Evolutionary conservation across 306 rosid species (phyloP).

Genomic region (Pterocarpus santalinus): DNA sequence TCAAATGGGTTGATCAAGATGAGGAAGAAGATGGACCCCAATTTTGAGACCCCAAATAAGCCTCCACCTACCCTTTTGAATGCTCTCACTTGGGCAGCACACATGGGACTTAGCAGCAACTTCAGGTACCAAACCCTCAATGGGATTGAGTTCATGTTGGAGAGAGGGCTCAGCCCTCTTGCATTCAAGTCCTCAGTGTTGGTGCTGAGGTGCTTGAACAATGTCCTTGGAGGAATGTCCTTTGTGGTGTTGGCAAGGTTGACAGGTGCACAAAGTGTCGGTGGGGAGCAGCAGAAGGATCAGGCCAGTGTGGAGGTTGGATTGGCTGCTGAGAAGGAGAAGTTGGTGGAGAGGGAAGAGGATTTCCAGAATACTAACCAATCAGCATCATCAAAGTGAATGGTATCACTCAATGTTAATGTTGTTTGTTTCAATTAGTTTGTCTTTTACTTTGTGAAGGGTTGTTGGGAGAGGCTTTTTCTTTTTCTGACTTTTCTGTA

Average conservation of each 20-base stretch:
- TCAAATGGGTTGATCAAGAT: slow-evolving; percentile 84
- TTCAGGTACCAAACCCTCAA: slow-evolving; percentile 89
- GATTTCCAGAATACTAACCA: slow-evolving; percentile 44
- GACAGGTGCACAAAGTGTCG: slow-evolving; percentile 82
- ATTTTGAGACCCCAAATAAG: slow-evolving; percentile 86
- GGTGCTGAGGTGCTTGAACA: slow-evolving; percentile 80
- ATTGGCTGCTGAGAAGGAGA: slow-evolving; percentile 58
- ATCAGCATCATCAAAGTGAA: slow-evolving; percentile 69
- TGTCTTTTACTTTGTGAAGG: slow-evolving; percentile 27
- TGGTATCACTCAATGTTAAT: neutral
- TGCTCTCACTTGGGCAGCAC: slow-evolving; percentile 87
- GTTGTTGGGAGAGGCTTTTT: slow-evolving; percentile 36
- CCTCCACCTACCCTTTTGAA: slow-evolving; percentile 85
- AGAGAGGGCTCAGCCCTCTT: slow-evolving; percentile 69
- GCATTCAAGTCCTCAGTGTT: slow-evolving; percentile 86
- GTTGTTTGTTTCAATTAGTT: neutral
- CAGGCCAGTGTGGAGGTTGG: slow-evolving; percentile 40
- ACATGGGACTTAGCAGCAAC: slow-evolving; percentile 92
- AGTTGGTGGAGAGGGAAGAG: slow-evolving; percentile 58
- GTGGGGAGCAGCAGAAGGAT: neutral
- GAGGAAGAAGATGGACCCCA: slow-evolving; percentile 91
- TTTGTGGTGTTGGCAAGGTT: slow-evolving; percentile 86
- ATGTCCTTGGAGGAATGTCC: slow-evolving; percentile 88
- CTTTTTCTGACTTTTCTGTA: slow-evolving; percentile 26
- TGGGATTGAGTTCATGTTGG: slow-evolving; percentile 79